Evolutionary conservation across 768 basidiomycete genomes (phyloP).

Genomic region (Kwoniella botswanensis): DNA sequence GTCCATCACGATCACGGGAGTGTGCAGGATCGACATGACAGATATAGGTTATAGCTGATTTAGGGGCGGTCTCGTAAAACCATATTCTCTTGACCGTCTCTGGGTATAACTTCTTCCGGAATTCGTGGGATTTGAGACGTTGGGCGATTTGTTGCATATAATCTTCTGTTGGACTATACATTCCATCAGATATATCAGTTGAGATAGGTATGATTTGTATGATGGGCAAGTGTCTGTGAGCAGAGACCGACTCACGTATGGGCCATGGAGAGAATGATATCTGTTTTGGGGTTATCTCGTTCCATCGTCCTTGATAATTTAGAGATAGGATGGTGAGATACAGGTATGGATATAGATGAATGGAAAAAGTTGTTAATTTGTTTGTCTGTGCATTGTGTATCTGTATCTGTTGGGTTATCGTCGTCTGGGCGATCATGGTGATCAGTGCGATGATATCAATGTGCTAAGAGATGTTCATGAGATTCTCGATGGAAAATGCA

Average conservation of each 20-base stretch:
- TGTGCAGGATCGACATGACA: too few relatives aligned
- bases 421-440: too few relatives aligned
- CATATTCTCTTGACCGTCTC: slow-evolving; percentile 26
- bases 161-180: slow-evolving; percentile 24
- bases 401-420: too few relatives aligned
- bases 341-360: neutral
- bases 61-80: slow-evolving; percentile 35
- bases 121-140: slow-evolving; percentile 29
- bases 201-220: neutral
- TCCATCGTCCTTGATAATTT: neutral
- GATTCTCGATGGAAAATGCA: too few relatives aligned
- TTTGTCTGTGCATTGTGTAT: too few relatives aligned
- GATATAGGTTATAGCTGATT: slow-evolving; percentile 29
- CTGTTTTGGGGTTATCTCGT: slow-evolving; percentile 9
- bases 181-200: neutral
- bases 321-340: neutral
- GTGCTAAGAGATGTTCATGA: too few relatives aligned
- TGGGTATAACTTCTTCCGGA: slow-evolving; percentile 32
- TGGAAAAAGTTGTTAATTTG: neutral
- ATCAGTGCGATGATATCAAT: too few relatives aligned
- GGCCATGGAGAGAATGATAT: slow-evolving; percentile 29
- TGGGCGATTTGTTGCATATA: slow-evolving; percentile 33
- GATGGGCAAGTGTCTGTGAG: neutral
- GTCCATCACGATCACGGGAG: too few relatives aligned
- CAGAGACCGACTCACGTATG: slow-evolving; percentile 19